A percentile compares a stretch with the other conserved stretches of the same genome.
Conservation (phyloP, 148 eudicot genomes). For the Cornus kousa region DNA sequence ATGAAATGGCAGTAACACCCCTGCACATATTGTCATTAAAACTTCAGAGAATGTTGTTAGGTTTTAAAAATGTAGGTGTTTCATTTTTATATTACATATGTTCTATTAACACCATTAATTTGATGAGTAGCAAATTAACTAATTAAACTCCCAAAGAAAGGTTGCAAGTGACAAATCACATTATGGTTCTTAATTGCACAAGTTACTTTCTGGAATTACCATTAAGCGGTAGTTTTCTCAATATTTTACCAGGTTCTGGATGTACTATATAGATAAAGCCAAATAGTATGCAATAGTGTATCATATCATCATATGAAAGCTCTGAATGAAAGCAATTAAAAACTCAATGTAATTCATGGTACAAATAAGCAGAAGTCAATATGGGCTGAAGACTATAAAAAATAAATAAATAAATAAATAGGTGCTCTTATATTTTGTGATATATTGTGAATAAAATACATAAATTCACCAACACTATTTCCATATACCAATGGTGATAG, state of each 20-base stretch:
- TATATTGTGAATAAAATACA: too few relatives aligned
- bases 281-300: too few relatives aligned
- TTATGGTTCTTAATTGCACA: neutral
- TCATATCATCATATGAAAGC: neutral
- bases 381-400: too few relatives aligned
- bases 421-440: neutral
- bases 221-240: neutral
- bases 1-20: slow-evolving; percentile 77
- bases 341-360: neutral
- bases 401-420: neutral
- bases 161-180: neutral
- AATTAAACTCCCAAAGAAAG: neutral
- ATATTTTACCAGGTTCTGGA: neutral
- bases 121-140: neutral
- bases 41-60: neutral
- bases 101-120: slow-evolving; percentile 1
- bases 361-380: neutral
- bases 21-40: slow-evolving; percentile 35
- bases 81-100: neutral
- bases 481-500: too few relatives aligned
- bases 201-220: neutral
- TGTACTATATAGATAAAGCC: neutral
- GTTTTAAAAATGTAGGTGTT: neutral
- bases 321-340: neutral
- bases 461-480: too few relatives aligned